Evolutionary conservation across 768 basidiomycete genomes (phyloP), one percentile per base, ranked within the genome.

Genomic region (Suillus bovinus): DNA sequence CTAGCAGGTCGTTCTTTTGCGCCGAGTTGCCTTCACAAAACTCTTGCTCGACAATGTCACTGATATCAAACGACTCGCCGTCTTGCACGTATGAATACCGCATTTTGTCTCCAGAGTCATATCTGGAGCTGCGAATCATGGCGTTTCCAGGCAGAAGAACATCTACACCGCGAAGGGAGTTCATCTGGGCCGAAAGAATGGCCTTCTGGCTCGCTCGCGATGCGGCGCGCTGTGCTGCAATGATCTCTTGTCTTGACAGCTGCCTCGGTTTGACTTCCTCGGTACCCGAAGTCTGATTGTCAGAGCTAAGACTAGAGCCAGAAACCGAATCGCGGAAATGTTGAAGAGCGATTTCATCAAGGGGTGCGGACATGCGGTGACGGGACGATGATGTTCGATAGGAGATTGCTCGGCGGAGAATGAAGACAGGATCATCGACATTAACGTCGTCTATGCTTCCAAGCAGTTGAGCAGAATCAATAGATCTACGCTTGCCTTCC

Each of bases 41-140:
- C 68, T 96, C 96, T 74, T 92, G 86, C 71, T 96, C 94, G 53
- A 98, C 84, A 56, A 97, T 89, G 65, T 96, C 90, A 69, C 93
- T 94, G 72, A 99, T 94, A 73, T 99, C 96, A 69, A 88, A 91
- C 0, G 90, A 90, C 76, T 93, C 93, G 3, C 95, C 96, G 64
- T 95, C 93, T 64, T 94, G 89, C 46, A 98, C 90, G 72, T 94
- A 98, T 42, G 96, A 97, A 73, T 99, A 99, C 0, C 96, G 88
- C 77, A 94, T 89, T 52, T 81, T 79, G 65, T 93, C 90, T 46
- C 83, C 85, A 6, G 76, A 71, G 24, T 93, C 85, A 65, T 88
- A 86, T 8, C 93, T 81, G 7, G 91, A 87, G 68, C 93, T 95
- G 34, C 96, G 89, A 11, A 99, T 81, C 70, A 92, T 86, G 0